Evolutionary conservation across 805 yeast genomes (phyloP), one percentile per base, ranked within the genome.

Genomic region (Metschnikowia lunata): DNA sequence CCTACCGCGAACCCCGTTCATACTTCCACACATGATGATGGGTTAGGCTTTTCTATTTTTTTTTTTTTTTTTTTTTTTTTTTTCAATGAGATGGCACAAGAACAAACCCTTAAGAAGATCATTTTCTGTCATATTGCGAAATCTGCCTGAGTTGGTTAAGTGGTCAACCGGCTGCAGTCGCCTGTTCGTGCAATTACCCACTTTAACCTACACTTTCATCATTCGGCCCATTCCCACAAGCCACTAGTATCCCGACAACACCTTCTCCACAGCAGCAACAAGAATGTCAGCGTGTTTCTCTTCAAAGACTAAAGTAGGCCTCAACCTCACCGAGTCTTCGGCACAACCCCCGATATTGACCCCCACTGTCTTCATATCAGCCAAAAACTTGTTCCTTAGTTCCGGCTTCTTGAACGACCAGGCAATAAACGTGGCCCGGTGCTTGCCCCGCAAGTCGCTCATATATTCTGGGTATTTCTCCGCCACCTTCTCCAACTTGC

Each of bases 261-360:
- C 64, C 53, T 67, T 58, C 40, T 68, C 74, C 37, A 71, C 59
- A 18, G 63, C 67, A 14, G 59, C 64, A 42, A 84, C 59, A 54
- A 85, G 74, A 44, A 85, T 64, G 54, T 85, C 88, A 44, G 86
- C 91, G 59, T 86, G 95, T 67, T 82, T 82, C 69, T 82, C 78
- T 71, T 84, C 89, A 62, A 86, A 86, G 15, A 81, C 79, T 57
- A 86, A 70, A 36, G 87, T 76, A 49, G 95, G 95, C 71, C 95
- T 80, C 63, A 86, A 74, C 71, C 95, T 81, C 40, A 87, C 84
- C 46, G 90, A 78, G 50, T 72, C 76, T 43, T 78, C 85, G 42
- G 91, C 90, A 69, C 95, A 87, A 39, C 90, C 95, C 56, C 95
- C 95, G 60, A 85, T 76, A 65, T 87, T 86, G 50, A 85, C 75